Evolutionary conservation across 148 eudicot genomes (phyloP), one percentile per base, ranked within the genome.

Genomic region (Linanthus parryae): DNA sequence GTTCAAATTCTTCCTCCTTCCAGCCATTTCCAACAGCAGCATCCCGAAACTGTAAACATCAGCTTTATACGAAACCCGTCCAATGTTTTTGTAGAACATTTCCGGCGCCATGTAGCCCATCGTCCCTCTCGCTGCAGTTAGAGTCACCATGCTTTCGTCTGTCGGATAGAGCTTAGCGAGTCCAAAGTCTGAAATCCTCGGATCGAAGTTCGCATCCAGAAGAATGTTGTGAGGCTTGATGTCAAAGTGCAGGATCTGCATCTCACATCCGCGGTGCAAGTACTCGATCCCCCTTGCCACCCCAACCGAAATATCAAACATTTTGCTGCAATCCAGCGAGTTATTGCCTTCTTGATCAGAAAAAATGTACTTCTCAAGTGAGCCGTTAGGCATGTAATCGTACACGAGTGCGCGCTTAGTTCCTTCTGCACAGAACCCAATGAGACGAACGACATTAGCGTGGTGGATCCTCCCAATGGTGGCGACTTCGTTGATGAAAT

Each of bases 321-420:
- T 37, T 37, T 37, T 37, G 14, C 14, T 15, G 14, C 40, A 37
- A 37, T 15, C 14, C 5, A 37, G 2, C 14, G 40, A 37, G 5
- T 5, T 5, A 2, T 37, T 37, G 8, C n/a, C 40, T 37, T 37
- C 40, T n/a, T n/a, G n/a, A 4, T 12, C 14, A 2, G 40, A 37
- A 37, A 37, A 37, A 12, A 12, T 12, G 27, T 48, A 48, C 47
- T 48, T 59, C 0, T 59, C 63, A 38, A 59, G 63, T 8, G 63
- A 59, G 4, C 63, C 63, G 17, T 59, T 48, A n/a, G 63, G 63
- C 63, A 59, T n/a, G n/a, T n/a, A n/a, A n/a, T n/a, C n/a, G n/a
- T n/a, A n/a, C n/a, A n/a, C n/a, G n/a, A 58, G 44, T 0, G 62
- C 53, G 10, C 33, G 53, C 3, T 58, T 46, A 8, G 62, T 33